These are phyloP conservation scores for Tylopilus orsonianus DNA, from an alignment of 1,284 basidiomycete genomes.

Conservation along the genomic window DNA sequence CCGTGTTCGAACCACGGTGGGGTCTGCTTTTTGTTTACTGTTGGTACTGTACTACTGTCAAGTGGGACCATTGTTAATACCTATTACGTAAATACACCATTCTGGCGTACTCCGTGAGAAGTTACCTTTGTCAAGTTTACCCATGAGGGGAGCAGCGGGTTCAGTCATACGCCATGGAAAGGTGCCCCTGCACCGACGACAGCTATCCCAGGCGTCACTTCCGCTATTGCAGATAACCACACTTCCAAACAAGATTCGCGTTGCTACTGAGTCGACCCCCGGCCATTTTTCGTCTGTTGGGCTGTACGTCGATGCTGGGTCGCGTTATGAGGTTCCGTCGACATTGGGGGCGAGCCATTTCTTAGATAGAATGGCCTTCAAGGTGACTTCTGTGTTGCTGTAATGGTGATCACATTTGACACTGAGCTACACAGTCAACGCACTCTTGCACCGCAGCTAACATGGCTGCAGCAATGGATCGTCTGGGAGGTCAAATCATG, in stretches of 20 bases:
- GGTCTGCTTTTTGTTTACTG: conserved; percentile 25
- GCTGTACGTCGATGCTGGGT: conserved; percentile 92
- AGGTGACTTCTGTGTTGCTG: conserved; percentile 54
- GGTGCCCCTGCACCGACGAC: conserved; percentile 20
- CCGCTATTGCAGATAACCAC: conserved; percentile 69
- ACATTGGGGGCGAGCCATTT: conserved; percentile 89
- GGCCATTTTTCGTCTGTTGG: conserved; percentile 96
- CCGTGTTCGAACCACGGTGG: conserved; percentile 44
- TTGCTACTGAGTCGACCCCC: conserved; percentile 88
- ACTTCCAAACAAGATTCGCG: conserved; percentile 87
- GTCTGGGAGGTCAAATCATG: conserved; percentile 89
- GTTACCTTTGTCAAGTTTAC: conserved; percentile 3
- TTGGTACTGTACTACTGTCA: no score
- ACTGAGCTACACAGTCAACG: conserved; percentile 48
- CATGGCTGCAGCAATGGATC: conserved; percentile 83
- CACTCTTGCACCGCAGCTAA: conserved; percentile 60
- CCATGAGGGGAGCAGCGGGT: conserved; percentile 30
- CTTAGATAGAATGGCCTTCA: conserved; percentile 94
- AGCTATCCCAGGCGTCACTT: conserved; percentile 24
- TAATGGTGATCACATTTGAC: conserved; percentile 13
- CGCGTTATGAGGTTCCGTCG: conserved; percentile 81
- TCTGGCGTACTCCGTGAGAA: conserved; percentile 6
- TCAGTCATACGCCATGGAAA: conserved; percentile 28
- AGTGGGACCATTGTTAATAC: no score
- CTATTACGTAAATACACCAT: no score